Percentiles rank a stretch among this genome's conserved stretches.
Conservation (phyloP, 176 grass and related monocot genomes). For the Aegilops tauschii region DNA sequence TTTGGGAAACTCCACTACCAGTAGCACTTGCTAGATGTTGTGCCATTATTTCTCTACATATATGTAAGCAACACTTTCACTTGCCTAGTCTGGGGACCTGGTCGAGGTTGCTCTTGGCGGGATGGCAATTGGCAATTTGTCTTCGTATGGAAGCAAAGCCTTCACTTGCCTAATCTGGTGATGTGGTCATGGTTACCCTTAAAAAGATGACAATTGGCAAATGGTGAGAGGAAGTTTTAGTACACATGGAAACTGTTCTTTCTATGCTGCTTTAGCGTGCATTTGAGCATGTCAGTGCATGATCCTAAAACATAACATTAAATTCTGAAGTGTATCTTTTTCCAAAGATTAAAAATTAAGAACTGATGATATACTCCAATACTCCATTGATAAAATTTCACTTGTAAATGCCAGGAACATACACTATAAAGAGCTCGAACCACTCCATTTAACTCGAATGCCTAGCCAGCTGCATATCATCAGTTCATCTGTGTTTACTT, state of each 20-base stretch:
- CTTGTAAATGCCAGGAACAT: not conserved
- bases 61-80: not conserved
- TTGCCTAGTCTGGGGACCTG: not conserved
- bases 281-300: not conserved
- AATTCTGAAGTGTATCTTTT: slow-evolving; percentile 1
- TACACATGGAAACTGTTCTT: not conserved
- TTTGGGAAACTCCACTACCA: not conserved
- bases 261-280: not conserved
- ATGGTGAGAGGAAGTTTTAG: not conserved
- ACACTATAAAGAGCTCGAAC: not conserved
- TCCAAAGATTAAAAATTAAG: not conserved
- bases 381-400: not conserved
- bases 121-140: slow-evolving; percentile 9
- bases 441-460: slow-evolving; percentile 12
- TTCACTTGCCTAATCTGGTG: not conserved
- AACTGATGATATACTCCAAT: not conserved
- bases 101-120: not conserved
- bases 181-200: slow-evolving; percentile 14
- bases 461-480: not conserved
- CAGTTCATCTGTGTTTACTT: slow-evolving; percentile 1
- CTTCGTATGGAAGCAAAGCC: not conserved
- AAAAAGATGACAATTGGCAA: slow-evolving; percentile 21
- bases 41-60: no score
- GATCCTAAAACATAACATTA: not conserved
- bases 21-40: no score